Evolutionary conservation across 345 rosid genomes (phyloP), one percentile per base, ranked within the genome.

Genomic region (Isatis tinctoria): DNA sequence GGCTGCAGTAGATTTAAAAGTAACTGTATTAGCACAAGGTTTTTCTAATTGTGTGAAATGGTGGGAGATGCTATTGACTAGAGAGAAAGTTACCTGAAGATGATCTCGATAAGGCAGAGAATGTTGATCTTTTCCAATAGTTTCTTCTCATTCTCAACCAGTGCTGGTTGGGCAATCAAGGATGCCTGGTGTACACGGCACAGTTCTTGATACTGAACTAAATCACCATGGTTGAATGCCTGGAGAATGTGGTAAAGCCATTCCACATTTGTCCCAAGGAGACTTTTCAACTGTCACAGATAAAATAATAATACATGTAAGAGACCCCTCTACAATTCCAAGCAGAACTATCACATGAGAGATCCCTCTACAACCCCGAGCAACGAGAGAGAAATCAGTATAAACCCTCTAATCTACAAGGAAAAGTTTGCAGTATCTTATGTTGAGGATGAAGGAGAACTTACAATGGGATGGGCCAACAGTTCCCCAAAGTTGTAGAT

Each of bases 401-500:
- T 65, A 28, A 36, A 64, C 35, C 60, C 14, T 30, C 13, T 28
- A 10, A 39, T 40, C 45, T 36, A 60, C 49, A 59, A 14, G 14
- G 58, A 33, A 52, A 45, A 70, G 9, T 39, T 37, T 71, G 10
- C 2, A 5, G 35, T 27, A 40, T 60, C 14, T 45, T 57, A 16
- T 14, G 17, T 5, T 10, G 40, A 47, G 59, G 35, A 60, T 68
- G 32, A 69, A 63, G 41, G 57, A 14, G 32, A 78, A 52, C 99
- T 90, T 88, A 96, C 99, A 79, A 96, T 83, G 37, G 99, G 99
- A 84, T 96, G 99, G 67, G 99, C 98, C 67, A 92, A 91, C 75
- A 96, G 82, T 82, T 96, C 99, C 26, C 98, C 99, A 56, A 92
- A 96, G 86, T 96, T 96, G 89, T 90, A 96, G 79, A 96, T 93